These are phyloP conservation scores for Ambrosiella cleistominuta DNA, from an alignment of 2,329 filamentous ascomycete species.

Conservation along the genomic window DNA sequence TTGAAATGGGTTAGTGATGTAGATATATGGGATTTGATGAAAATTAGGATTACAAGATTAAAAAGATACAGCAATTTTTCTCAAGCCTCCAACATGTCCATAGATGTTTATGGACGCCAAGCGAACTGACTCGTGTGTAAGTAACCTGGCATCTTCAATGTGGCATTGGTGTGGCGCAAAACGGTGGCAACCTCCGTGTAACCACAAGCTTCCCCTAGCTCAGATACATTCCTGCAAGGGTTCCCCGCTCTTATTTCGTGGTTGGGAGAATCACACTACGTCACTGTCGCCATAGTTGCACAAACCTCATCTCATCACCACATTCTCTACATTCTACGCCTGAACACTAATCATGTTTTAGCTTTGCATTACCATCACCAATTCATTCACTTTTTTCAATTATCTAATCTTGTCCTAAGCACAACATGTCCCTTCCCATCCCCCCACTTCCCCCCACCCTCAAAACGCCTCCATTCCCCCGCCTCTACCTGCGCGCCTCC, in stretches of 20 bases:
- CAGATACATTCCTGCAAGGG: not conserved
- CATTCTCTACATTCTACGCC: too few relatives aligned
- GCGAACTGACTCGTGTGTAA: not conserved
- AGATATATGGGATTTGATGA: too few relatives aligned
- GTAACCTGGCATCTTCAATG: conserved; percentile 29
- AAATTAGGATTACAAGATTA: too few relatives aligned
- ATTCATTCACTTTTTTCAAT: not conserved
- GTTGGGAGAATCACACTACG: too few relatives aligned
- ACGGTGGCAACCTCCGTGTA: not conserved
- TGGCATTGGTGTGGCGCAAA: not conserved
- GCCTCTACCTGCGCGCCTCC: conserved; percentile 65
- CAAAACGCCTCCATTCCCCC: conserved; percentile 33
- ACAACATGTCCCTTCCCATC: not conserved
- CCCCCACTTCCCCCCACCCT: not conserved
- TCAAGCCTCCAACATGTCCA: too few relatives aligned
- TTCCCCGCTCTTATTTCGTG: not conserved
- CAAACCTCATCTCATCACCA: too few relatives aligned
- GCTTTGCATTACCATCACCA: not conserved
- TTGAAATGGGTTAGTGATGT: too few relatives aligned
- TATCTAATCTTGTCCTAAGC: not conserved
- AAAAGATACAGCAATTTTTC: too few relatives aligned
- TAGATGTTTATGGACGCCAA: too few relatives aligned
- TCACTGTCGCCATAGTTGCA: too few relatives aligned
- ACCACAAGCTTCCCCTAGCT: not conserved
- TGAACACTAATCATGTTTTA: too few relatives aligned